Evolutionary conservation across 257 asterid species (phyloP), one percentile per base, ranked within the genome.

Genomic region (Verbena officinalis): DNA sequence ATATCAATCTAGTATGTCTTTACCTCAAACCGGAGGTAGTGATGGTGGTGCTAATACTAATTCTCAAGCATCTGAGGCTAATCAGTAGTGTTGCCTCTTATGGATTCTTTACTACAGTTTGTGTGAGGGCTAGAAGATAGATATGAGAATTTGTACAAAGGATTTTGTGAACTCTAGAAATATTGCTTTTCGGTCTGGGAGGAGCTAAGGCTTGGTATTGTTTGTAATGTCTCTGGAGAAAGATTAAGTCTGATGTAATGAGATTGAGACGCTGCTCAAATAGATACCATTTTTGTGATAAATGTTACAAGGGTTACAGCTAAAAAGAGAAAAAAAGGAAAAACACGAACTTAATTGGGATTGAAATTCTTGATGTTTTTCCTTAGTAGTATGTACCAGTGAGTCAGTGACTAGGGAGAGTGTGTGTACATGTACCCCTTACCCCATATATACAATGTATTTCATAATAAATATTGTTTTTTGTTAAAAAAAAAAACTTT

Each of bases 1-100:
- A 20, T 87, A 82, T 73, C 96, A 81, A 77, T 84, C 80, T 54
- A 83, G 64, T 63, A 58, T 65, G 5, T 69, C 85, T 7, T 68
- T 75, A 12, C 89, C 95, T 59, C 13, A 84, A 0, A 59, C 39
- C 12, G 80, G 80, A 24, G 83, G 79, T 31, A 67, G 73, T 50
- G 95, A 82, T 68, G 80, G 72, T 71, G 68, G 88, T n/a, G n/a
- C n/a, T n/a, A 77, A 69, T 33, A 33, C 43, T 36, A 83, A 68
- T 27, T 70, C 80, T 36, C 88, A 71, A 59, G 62, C 76, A 34
- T 42, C 88, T 0, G 89, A 86, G 70, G 70, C 76, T 43, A 72
- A 75, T 69, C 84, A 85, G 66, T 80, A 79, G 72, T 39, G 14
- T 10, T 46, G 51, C 24, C 52, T 48, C 15, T 50, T 46, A 45